Evolutionary conservation across 2,329 filamentous ascomycete genomes (phyloP).

Genomic region (Colletotrichum cordylinicola): DNA sequence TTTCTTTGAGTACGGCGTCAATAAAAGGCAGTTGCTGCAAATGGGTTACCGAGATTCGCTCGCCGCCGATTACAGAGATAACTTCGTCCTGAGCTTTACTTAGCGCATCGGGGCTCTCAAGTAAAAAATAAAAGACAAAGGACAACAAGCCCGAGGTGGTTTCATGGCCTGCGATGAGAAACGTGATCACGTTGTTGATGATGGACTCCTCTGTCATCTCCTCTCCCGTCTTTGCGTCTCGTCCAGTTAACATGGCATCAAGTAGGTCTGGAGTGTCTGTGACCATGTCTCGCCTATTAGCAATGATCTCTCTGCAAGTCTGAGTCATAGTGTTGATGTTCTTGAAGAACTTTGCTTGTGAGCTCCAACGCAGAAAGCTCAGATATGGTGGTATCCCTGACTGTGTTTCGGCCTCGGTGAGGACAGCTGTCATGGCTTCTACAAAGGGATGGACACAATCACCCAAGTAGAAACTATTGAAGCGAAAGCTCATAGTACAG

Average conservation of each 20-base stretch:
- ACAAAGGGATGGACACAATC: background rate
- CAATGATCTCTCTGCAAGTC: background rate
- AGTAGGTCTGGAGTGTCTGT: background rate
- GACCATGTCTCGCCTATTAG: background rate
- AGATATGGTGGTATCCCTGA: background rate
- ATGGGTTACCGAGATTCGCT: accelerated
- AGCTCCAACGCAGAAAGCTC: background rate
- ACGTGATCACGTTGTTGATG: background rate
- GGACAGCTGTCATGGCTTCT: background rate
- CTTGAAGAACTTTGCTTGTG: background rate
- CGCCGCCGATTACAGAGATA: accelerated
- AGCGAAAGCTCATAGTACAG: background rate
- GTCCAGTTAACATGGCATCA: background rate
- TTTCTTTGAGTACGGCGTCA: constrained; percentile 45
- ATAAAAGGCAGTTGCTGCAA: background rate
- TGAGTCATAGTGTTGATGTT: background rate
- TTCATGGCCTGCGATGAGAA: background rate
- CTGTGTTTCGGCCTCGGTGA: background rate
- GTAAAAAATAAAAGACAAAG: accelerated
- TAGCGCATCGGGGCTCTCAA: accelerated
- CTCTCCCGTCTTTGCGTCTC: background rate
- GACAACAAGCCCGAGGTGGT: accelerated
- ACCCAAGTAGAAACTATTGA: background rate
- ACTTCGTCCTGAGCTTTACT: background rate
- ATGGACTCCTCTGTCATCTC: background rate